These are phyloP conservation scores for Rhodotorula sphaerocarpa DNA, from an alignment of 768 basidiomycete genomes.

Conservation along the genomic window DNA sequence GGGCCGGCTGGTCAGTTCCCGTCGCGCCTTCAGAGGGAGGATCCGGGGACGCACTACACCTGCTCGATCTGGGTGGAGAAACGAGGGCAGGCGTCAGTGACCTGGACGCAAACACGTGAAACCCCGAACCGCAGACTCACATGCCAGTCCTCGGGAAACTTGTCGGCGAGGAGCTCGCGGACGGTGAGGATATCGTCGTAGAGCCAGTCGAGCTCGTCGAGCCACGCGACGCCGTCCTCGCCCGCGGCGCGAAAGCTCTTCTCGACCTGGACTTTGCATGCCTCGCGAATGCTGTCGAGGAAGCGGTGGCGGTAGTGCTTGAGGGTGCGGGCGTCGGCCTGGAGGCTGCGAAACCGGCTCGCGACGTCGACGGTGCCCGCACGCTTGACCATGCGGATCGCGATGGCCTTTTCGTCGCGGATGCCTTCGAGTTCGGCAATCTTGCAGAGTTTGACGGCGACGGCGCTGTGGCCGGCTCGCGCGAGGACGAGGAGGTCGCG, in stretches of 20 bases:
- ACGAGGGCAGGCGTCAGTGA: neutral
- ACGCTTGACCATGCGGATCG: constrained; percentile 86
- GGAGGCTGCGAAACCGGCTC: constrained; percentile 41
- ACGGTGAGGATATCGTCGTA: constrained; percentile 93
- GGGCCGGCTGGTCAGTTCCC: too few relatives aligned
- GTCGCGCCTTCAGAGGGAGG: too few relatives aligned
- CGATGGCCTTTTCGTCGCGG: constrained; percentile 94
- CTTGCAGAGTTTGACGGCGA: constrained; percentile 86
- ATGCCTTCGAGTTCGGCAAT: constrained; percentile 85
- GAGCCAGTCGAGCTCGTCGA: constrained; percentile 72
- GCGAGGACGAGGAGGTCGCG: constrained; percentile 69
- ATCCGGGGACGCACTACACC: constrained; percentile 32
- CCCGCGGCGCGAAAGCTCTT: constrained; percentile 43
- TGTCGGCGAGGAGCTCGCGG: constrained; percentile 76
- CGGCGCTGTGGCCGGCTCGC: constrained; percentile 66
- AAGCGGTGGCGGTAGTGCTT: constrained; percentile 93
- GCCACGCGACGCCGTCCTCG: constrained; percentile 61
- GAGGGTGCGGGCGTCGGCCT: constrained; percentile 60
- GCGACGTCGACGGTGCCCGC: constrained; percentile 78
- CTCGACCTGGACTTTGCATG: constrained; percentile 33
- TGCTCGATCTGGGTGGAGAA: constrained; percentile 16
- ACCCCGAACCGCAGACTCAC: constrained; percentile 55
- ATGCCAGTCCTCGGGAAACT: constrained; percentile 87
- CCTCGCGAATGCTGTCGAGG: constrained; percentile 58
- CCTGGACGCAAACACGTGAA: constrained; percentile 43